Base-by-base conservation (phyloP, 257 asterid genomes). In the Schizonepeta tenuifolia region DNA sequence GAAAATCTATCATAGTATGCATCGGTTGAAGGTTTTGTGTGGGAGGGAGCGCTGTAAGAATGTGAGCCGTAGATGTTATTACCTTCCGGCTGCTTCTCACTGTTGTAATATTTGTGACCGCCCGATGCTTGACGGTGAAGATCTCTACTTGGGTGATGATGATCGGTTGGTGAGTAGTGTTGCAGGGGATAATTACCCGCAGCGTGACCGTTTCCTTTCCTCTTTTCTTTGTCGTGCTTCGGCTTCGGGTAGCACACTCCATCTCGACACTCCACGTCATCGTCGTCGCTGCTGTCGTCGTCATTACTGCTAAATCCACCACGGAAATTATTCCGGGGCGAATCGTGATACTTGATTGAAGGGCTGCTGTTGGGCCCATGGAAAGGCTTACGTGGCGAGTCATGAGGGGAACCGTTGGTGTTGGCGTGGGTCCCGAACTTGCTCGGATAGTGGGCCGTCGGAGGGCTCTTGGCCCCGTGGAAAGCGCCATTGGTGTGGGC, bases 241-340 rank as follows among this genome's bases (percentile, higher is more conserved):
- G 76, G 69, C 75, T 59, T 69, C 18, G 55, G 62, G 14, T 67
- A 67, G 26, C 78, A 78, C 0, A 59, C 75, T 15, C 73, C 79
- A 13, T 74, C 67, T 6, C 50, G 24, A 18, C 71, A 55, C 53
- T 26, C 47, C 6, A 51, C 64, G 50, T 78, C 77, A 12, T 80
- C 70, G 2, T 70, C 73, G 15, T 70, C 65, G 59, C 14, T 13
- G 55, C 33, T 40, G 69, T 55, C 53, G 0, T 72, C 43, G 41
- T 66, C 70, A 6, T 11, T 26, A 49, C 70, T 9, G 21, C 35
- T 5, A 15, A 54, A 41, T 58, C 66, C 80, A 33, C 26, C 33
- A 15, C 56, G 18, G n/a, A 22, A 54, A 4, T 12, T 22, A 1
- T 55, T 63, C 20, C 51, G 17, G 17, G 67, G 68, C 0, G 68